Conservation (phyloP, 2,329 filamentous ascomycete genomes). For the Xylariaceae sp. region DNA sequence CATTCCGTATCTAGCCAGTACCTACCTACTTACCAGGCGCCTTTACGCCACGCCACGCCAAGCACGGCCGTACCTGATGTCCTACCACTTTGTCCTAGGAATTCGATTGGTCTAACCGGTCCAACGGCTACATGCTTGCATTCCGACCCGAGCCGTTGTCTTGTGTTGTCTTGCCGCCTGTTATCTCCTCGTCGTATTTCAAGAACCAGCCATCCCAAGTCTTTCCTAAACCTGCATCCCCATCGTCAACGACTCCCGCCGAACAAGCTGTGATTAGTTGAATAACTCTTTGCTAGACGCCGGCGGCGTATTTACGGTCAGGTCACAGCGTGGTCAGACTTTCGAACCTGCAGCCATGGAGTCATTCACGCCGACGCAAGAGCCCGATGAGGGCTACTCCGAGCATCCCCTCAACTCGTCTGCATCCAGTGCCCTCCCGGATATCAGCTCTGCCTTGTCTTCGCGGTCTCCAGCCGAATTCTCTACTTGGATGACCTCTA, state of each 20-base stretch:
- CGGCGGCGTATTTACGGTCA: slow-evolving; percentile 2
- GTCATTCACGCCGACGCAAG: slow-evolving; percentile 45
- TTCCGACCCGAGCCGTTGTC: slow-evolving; percentile 5
- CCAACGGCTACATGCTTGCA: slow-evolving; percentile 2
- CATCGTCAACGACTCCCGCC: neutral
- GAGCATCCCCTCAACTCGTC: slow-evolving; percentile 59
- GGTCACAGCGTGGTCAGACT: neutral
- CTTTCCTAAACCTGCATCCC: neutral
- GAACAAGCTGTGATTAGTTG: neutral
- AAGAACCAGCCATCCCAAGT: neutral
- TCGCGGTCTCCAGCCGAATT: slow-evolving; percentile 40
- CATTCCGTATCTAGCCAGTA: too few species aligned
- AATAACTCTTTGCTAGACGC: neutral
- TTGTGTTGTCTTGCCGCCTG: slow-evolving; percentile 3
- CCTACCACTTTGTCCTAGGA: slow-evolving; percentile 5
- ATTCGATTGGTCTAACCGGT: slow-evolving; percentile 17
- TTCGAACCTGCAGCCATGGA: slow-evolving; percentile 31
- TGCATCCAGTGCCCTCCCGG: slow-evolving; percentile 27
- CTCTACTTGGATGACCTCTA: slow-evolving; percentile 45
- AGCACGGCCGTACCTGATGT: slow-evolving; percentile 1
- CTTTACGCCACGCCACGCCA: neutral
- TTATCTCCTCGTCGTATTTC: slow-evolving; percentile 4
- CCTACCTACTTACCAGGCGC: neutral
- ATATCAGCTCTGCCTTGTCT: slow-evolving; percentile 32
- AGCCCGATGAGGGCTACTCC: slow-evolving; percentile 82